Percentiles rank a stretch among this genome's conserved stretches.
Evolutionary conservation across 495 filamentous ascomycete genomes (phyloP).

Genomic region (Podospora pseudoanserina): DNA sequence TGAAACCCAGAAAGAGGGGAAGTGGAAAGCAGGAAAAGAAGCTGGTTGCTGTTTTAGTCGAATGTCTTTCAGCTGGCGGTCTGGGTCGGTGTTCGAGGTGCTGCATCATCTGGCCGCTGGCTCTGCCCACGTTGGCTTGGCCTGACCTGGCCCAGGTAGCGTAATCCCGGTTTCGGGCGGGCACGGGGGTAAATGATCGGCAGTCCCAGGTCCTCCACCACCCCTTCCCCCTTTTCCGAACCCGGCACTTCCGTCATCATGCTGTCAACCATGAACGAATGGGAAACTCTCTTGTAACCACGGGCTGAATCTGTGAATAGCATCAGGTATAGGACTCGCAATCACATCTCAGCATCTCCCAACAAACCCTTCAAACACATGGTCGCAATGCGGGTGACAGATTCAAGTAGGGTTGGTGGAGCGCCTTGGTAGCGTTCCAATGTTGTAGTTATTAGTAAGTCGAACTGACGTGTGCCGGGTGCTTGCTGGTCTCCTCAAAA

Average conservation of each 20-base stretch:
- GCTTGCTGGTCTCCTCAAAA: constrained; percentile 10
- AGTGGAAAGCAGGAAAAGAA: background rate
- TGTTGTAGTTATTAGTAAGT: constrained; percentile 3
- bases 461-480: background rate
- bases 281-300: constrained; percentile 37
- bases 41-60: too few relatives aligned
- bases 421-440: background rate
- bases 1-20: background rate
- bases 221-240: constrained; percentile 10
- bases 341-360: background rate
- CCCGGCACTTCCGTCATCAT: constrained; percentile 4
- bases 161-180: constrained; percentile 22
- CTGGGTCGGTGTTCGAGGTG: constrained; percentile 6
- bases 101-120: constrained; percentile 14
- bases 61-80: background rate
- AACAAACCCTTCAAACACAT: constrained; percentile 15
- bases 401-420: background rate
- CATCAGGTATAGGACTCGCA: constrained; percentile 3
- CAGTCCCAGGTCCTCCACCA: constrained; percentile 14
- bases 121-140: constrained; percentile 12
- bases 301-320: constrained; percentile 31
- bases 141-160: constrained; percentile 11
- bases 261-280: constrained; percentile 37
- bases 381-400: constrained; percentile 5
- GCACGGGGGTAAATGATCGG: constrained; percentile 22